These are phyloP conservation scores for Monascus ruber DNA, from an alignment of 2,329 filamentous ascomycete genomes.

Conservation along the genomic window DNA sequence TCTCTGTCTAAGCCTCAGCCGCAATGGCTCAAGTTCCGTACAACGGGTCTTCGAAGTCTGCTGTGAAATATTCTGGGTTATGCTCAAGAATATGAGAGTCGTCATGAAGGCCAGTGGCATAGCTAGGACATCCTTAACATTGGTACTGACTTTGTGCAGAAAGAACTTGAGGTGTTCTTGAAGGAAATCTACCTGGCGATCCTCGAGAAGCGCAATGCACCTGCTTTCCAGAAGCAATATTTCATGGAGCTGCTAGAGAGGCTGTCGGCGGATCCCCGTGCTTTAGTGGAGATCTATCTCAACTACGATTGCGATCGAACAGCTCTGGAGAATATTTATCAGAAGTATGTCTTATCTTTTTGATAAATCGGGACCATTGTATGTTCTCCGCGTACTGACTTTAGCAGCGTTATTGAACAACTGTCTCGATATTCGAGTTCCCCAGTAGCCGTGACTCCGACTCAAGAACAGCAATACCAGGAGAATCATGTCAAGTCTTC, in stretches of 20 bases:
- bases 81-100: conserved; percentile 85
- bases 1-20: conserved; percentile 83
- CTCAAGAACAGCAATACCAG: conserved; percentile 77
- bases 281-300: conserved; percentile 86
- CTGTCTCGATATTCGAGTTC: conserved; percentile 75
- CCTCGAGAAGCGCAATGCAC: conserved; percentile 75
- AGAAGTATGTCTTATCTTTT: conserved; percentile 37
- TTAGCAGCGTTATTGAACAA: conserved; percentile 69
- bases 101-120: conserved; percentile 64
- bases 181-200: conserved; percentile 96
- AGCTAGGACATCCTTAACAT: background rate
- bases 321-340: conserved; percentile 90
- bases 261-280: conserved; percentile 73
- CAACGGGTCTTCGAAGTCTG: conserved; percentile 89
- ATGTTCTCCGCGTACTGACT: conserved; percentile 1
- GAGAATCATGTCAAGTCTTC: conserved; percentile 57
- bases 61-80: conserved; percentile 96
- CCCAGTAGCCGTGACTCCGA: conserved; percentile 60
- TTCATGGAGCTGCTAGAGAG: conserved; percentile 78
- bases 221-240: conserved; percentile 81
- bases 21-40: conserved; percentile 89
- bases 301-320: conserved; percentile 97
- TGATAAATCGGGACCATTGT: background rate
- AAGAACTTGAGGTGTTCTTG: conserved; percentile 94
- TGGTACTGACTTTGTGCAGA: conserved; percentile 38